Evolutionary conservation across 768 basidiomycete genomes (phyloP), one percentile per base, ranked within the genome.

Genomic region (Pholiota molesta): DNA sequence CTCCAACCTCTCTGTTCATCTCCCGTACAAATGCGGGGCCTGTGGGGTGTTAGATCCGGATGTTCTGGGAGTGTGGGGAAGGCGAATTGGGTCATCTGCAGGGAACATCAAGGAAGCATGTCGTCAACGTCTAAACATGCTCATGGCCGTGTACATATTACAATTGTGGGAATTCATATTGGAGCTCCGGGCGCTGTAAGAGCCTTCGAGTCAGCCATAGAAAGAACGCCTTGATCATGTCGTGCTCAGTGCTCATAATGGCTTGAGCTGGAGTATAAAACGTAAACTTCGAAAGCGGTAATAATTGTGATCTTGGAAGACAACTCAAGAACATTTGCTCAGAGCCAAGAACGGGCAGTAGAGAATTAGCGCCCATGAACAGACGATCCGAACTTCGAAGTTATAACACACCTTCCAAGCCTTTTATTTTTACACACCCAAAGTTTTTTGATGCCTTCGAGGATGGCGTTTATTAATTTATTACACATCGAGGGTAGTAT

Each of bases 31-130:
- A 23, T 55, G 52, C 39, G 35, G 53, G 33, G 19, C 3, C 33
- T 39, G 53, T 55, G 33, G 33, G 53, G 53, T 21, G 35, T 55
- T 55, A 55, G 53, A 55, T 55, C 53, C 53, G 53, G 23, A 53
- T 37, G 21, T 19, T 39, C 35, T 21, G 52, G 26, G 40, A 55
- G 37, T 40, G 21, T 55, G 55, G 55, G 55, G 55, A 42, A 39
- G 26, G 55, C 21, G 35, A 55, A 8, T 26, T 16, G 23, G 23
- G 26, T 28, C 23, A 44, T 13, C 29, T 23, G 37, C 37, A 16
- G 40, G 40, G 40, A 40, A 39, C 39, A 44, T 56, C 55, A 56
- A 44, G 17, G 55, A 44, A 56, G 23, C 55, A 56, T 56, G 37
- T 56, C 55, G 55, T 39, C 55, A 56, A 28, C 9, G 55, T 26